Evolutionary conservation across 495 filamentous ascomycete genomes (phyloP).

Genomic region (Aspergillus ellipticus): DNA sequence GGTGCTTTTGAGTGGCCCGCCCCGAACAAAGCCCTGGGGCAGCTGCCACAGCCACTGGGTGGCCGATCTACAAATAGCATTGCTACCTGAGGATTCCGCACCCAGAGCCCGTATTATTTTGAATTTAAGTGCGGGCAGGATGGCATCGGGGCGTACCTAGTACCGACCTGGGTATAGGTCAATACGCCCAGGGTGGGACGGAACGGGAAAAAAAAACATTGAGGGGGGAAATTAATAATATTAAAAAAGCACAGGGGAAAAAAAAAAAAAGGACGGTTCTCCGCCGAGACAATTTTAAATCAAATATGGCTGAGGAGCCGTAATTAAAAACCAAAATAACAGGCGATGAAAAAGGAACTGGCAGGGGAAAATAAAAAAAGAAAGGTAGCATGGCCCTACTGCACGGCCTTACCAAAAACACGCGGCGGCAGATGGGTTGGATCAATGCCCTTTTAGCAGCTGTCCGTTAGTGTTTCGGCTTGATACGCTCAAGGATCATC

Average conservation of each 20-base stretch:
- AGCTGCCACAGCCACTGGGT: slow-evolving; percentile 15
- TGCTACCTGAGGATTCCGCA: not conserved
- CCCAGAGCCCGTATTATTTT: not conserved
- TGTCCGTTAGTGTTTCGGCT: slow-evolving; percentile 25
- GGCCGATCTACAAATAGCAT: slow-evolving; percentile 20
- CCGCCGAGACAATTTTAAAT: too few relatives aligned
- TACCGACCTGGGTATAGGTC: too few relatives aligned
- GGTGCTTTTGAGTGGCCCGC: slow-evolving; percentile 11
- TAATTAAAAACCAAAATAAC: too few relatives aligned
- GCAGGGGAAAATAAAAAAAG: slow-evolving; percentile 9
- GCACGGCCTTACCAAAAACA: slow-evolving; percentile 16
- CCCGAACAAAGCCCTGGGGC: slow-evolving; percentile 15
- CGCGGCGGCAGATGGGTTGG: slow-evolving; percentile 12
- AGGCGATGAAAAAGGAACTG: too few relatives aligned
- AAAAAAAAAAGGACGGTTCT: too few relatives aligned
- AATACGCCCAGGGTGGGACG: not conserved
- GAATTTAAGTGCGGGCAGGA: not conserved
- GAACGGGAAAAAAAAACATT: slow-evolving; percentile 1
- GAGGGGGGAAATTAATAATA: not conserved
- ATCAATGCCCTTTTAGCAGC: slow-evolving; percentile 17
- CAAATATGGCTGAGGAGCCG: too few relatives aligned
- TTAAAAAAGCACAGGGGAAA: too few relatives aligned
- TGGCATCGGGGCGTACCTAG: too few relatives aligned
- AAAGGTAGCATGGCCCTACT: slow-evolving; percentile 16
- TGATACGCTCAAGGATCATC: slow-evolving; percentile 36